These are phyloP conservation scores for Dunaliella primolecta DNA, from an alignment of 139 green algal species.

Conservation along the genomic window DNA sequence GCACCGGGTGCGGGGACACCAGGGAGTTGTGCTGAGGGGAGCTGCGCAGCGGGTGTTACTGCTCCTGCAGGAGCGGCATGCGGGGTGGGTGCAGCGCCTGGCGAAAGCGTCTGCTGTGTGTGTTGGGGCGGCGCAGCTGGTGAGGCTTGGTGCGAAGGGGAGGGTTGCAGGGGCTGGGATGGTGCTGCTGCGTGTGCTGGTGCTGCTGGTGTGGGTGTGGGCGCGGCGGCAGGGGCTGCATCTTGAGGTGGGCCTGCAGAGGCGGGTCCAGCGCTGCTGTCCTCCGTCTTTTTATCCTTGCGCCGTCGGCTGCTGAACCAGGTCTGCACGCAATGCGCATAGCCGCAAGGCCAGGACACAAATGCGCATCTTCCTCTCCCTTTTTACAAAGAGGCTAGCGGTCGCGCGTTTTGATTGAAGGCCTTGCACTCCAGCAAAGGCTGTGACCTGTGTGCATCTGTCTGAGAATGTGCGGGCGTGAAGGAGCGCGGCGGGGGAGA, in stretches of 20 bases:
- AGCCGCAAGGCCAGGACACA: too few relatives aligned
- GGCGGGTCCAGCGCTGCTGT: slow-evolving; percentile 15
- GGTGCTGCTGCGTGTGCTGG: not conserved
- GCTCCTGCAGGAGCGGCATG: slow-evolving; percentile 8
- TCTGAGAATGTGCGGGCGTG: not conserved
- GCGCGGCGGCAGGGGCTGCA: not conserved
- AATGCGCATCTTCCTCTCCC: too few relatives aligned
- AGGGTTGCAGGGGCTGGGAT: not conserved
- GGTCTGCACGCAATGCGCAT: slow-evolving; percentile 33
- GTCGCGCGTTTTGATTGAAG: too few relatives aligned
- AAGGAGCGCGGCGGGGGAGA: not conserved
- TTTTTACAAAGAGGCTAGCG: too few relatives aligned
- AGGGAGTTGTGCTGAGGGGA: not conserved
- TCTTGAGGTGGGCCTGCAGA: not conserved
- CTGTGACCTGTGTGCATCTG: not conserved
- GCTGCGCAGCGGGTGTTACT: slow-evolving; percentile 8
- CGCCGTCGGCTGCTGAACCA: slow-evolving; percentile 71
- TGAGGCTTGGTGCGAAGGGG: too few relatives aligned
- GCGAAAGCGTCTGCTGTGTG: slow-evolving; percentile 7
- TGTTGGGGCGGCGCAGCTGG: slow-evolving; percentile 13
- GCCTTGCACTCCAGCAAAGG: too few relatives aligned
- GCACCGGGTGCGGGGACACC: not conserved
- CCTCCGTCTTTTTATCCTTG: slow-evolving; percentile 45
- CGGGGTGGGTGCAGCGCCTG: not conserved
- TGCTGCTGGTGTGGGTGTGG: not conserved